Conservation (phyloP, 2,329 filamentous ascomycete genomes). For the Talaromyces sp. region DNA sequence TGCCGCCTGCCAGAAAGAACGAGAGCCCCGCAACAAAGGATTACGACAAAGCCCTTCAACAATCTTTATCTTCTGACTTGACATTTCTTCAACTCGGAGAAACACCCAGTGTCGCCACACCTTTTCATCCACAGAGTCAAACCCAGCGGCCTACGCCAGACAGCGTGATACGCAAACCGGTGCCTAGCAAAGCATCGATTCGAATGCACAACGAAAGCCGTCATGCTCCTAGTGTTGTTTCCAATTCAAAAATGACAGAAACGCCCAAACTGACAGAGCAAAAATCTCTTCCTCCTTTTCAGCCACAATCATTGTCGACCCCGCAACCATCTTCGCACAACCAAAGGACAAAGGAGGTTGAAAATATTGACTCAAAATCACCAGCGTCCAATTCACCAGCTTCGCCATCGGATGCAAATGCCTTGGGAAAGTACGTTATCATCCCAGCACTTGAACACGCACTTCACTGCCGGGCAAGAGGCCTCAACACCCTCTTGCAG, state of each 20-base stretch:
- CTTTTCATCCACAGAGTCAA: slow-evolving; percentile 8
- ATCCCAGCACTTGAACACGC: slow-evolving; percentile 90
- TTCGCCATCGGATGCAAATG: slow-evolving; percentile 27
- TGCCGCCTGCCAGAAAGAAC: slow-evolving; percentile 29
- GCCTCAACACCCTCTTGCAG: slow-evolving; percentile 43
- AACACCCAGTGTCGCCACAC: slow-evolving; percentile 15
- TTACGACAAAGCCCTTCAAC: slow-evolving; percentile 38
- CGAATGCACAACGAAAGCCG: slow-evolving; percentile 18
- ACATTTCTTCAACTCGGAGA: slow-evolving; percentile 34
- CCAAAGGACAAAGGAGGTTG: slow-evolving; percentile 7
- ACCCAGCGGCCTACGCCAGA: slow-evolving; percentile 13
- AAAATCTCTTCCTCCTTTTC: slow-evolving; percentile 24
- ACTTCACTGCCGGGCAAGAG: slow-evolving; percentile 68
- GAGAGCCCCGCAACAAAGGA: slow-evolving; percentile 36
- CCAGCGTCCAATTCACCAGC: slow-evolving; percentile 73
- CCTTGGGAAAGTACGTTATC: slow-evolving; percentile 55
- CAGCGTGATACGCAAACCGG: slow-evolving; percentile 21
- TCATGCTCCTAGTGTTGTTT: slow-evolving; percentile 19
- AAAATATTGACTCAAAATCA: slow-evolving; percentile 15
- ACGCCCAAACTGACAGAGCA: slow-evolving; percentile 16
- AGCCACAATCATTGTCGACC: slow-evolving; percentile 16
- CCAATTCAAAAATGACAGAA: slow-evolving; percentile 10
- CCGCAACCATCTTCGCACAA: slow-evolving; percentile 7
- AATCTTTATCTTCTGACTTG: slow-evolving; percentile 38
- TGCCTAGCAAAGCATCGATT: slow-evolving; percentile 25